Evolutionary conservation across 495 filamentous ascomycete species (phyloP).

Genomic region (Tuber calosporum): DNA sequence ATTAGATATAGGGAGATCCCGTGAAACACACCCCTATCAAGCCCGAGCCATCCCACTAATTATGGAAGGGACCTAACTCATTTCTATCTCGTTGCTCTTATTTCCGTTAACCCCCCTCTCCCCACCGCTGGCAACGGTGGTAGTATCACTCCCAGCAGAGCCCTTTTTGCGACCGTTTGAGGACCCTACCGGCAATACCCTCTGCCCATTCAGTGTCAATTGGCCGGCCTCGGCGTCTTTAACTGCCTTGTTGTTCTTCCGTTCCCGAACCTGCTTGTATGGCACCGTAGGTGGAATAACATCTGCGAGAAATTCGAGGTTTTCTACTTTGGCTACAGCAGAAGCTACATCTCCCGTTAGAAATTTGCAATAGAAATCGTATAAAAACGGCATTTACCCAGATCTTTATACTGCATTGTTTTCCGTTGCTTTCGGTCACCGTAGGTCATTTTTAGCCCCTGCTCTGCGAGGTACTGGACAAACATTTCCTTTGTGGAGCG

Average conservation of each 20-base stretch:
- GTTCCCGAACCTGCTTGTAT: slow-evolving; percentile 34
- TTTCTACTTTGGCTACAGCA: slow-evolving; percentile 80
- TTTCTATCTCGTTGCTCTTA: neutral
- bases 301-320: slow-evolving; percentile 90
- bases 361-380: neutral
- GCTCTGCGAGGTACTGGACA: slow-evolving; percentile 79
- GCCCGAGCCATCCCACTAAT: neutral
- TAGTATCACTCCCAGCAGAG: neutral
- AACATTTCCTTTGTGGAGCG: slow-evolving; percentile 71
- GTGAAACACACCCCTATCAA: neutral
- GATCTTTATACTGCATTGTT: slow-evolving; percentile 92
- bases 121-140: neutral
- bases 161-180: slow-evolving; percentile 25
- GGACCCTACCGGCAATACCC: slow-evolving; percentile 24
- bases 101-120: neutral
- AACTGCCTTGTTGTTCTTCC: slow-evolving; percentile 22
- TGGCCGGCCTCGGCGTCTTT: slow-evolving; percentile 29
- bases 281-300: slow-evolving; percentile 57
- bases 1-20: neutral
- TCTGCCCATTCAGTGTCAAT: slow-evolving; percentile 18
- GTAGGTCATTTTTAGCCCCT: slow-evolving; percentile 80
- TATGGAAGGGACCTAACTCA: neutral
- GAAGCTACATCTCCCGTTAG: slow-evolving; percentile 51
- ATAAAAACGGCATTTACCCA: slow-evolving; percentile 51
- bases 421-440: slow-evolving; percentile 83